These are phyloP conservation scores for Somion occarium DNA, from an alignment of 1,284 basidiomycete genomes.

Conservation along the genomic window DNA sequence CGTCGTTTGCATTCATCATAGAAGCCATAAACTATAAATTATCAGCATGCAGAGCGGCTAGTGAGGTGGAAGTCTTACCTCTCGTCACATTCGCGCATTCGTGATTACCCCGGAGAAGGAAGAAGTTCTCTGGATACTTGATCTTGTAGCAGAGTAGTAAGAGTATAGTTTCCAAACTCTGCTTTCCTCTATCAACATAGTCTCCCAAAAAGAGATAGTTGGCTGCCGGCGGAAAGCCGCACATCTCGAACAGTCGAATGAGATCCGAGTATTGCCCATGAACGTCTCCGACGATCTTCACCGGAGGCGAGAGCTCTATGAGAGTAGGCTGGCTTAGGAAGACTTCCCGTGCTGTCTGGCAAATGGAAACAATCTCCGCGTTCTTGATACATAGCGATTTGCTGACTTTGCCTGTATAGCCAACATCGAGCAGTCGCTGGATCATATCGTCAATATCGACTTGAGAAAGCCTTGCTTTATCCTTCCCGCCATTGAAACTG, in stretches of 20 bases:
- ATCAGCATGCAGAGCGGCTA: slow-evolving; percentile 18
- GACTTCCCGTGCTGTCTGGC: slow-evolving; percentile 95
- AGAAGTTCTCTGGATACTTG: slow-evolving; percentile 99
- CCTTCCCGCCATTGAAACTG: slow-evolving; percentile 28
- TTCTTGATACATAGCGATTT: slow-evolving; percentile 97
- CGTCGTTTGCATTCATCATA: slow-evolving; percentile 99
- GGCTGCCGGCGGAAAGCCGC: slow-evolving; percentile 94
- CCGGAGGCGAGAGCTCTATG: slow-evolving; percentile 95
- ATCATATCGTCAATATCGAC: slow-evolving; percentile 99
- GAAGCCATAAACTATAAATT: slow-evolving; percentile 87
- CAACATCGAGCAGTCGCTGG: slow-evolving; percentile 90
- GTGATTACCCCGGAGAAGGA: slow-evolving; percentile 96
- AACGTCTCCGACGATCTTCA: slow-evolving; percentile 99
- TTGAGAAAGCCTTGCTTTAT: slow-evolving; percentile 56
- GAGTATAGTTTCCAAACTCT: slow-evolving; percentile 96
- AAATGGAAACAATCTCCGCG: slow-evolving; percentile 92
- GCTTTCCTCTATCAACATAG: slow-evolving; percentile 98
- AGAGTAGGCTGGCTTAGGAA: slow-evolving; percentile 97
- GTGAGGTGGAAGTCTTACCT: slow-evolving; percentile 49
- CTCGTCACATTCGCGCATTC: slow-evolving; percentile 99
- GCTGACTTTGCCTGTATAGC: slow-evolving; percentile 96
- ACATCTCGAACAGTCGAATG: slow-evolving; percentile 99
- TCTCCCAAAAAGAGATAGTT: slow-evolving; percentile 99
- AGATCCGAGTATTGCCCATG: slow-evolving; percentile 99
- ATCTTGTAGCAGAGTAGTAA: slow-evolving; percentile 98